Percentiles rank a stretch among this genome's conserved stretches.
Conservation (phyloP, 108 stramenopile genomes). For the Fragilaria radians region DNA sequence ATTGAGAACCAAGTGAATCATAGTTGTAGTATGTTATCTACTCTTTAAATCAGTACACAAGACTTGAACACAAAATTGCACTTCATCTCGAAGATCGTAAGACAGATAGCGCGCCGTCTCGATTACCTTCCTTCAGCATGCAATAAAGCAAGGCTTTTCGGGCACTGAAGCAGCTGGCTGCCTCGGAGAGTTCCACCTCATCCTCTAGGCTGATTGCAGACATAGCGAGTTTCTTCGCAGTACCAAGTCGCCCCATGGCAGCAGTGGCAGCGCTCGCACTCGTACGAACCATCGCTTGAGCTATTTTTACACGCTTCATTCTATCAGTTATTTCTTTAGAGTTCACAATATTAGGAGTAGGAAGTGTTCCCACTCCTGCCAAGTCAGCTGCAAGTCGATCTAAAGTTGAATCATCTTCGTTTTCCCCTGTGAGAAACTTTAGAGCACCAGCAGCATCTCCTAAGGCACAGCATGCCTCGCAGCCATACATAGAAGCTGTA, state of each 20-base stretch:
- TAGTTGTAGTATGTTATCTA: too few relatives aligned
- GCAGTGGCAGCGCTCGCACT: conserved; percentile 29
- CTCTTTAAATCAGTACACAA: too few relatives aligned
- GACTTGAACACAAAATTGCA: too few relatives aligned
- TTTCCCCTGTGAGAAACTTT: conserved; percentile 42
- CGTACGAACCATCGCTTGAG: conserved; percentile 42
- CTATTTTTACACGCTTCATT: conserved; percentile 27
- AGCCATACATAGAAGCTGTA: conserved; percentile 58
- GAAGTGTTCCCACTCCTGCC: conserved; percentile 11
- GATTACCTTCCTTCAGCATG: conserved; percentile 44
- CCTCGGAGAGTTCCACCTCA: not conserved
- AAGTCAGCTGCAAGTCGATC: conserved; percentile 45
- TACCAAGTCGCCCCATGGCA: conserved; percentile 19
- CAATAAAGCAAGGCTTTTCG: conserved; percentile 39
- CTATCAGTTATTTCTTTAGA: not conserved
- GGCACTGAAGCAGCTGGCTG: conserved; percentile 9
- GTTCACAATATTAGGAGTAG: conserved; percentile 7
- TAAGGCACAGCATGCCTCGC: conserved; percentile 47
- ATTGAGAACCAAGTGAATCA: too few relatives aligned
- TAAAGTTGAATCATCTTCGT: conserved; percentile 26
- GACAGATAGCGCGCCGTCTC: conserved; percentile 28
- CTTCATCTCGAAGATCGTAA: conserved; percentile 21
- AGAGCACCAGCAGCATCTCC: conserved; percentile 37
- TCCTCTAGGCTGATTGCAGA: conserved; percentile 34
- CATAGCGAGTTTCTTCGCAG: conserved; percentile 48